Conservation (phyloP, 148 eudicot species). For the Nepenthes mirabilis region DNA sequence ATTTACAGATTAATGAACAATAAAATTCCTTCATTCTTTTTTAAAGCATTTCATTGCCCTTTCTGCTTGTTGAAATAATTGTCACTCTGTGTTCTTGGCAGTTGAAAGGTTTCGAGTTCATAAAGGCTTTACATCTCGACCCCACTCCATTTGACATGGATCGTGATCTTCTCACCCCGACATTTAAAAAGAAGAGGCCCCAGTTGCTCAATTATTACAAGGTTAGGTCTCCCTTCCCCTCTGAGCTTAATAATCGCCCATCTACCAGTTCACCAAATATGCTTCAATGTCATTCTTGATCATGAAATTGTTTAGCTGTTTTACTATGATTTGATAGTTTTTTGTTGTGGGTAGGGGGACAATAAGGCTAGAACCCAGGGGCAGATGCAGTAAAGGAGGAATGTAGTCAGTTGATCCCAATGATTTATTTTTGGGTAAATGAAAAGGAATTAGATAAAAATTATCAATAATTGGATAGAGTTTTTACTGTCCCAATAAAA, state of each 20-base stretch:
- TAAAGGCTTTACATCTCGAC: conserved; percentile 72
- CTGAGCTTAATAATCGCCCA: neutral
- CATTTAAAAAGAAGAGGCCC: conserved; percentile 85
- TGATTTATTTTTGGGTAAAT: too few relatives aligned
- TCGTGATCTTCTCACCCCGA: conserved; percentile 81
- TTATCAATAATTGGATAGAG: too few relatives aligned
- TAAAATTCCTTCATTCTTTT: neutral
- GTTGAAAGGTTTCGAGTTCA: conserved; percentile 75
- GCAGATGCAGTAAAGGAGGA: too few relatives aligned
- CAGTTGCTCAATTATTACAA: conserved; percentile 73
- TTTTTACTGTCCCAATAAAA: too few relatives aligned
- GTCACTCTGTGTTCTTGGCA: conserved; percentile 15
- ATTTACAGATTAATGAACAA: too few relatives aligned
- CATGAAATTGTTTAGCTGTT: neutral
- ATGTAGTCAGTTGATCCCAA: too few relatives aligned
- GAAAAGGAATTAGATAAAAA: too few relatives aligned
- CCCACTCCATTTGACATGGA: conserved; percentile 82
- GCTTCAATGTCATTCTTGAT: neutral
- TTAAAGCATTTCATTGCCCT: neutral
- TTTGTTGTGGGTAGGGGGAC: too few relatives aligned
- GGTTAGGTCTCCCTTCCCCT: conserved; percentile 26
- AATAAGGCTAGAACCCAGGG: too few relatives aligned
- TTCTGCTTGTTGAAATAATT: neutral
- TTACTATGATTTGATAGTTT: too few relatives aligned
- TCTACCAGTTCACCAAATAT: neutral